A percentile compares a stretch with the other conserved stretches of the same genome.
phyloP scores from a whole-genome alignment of 352 stramenopile species.

The Pythium coloratum region DNA sequence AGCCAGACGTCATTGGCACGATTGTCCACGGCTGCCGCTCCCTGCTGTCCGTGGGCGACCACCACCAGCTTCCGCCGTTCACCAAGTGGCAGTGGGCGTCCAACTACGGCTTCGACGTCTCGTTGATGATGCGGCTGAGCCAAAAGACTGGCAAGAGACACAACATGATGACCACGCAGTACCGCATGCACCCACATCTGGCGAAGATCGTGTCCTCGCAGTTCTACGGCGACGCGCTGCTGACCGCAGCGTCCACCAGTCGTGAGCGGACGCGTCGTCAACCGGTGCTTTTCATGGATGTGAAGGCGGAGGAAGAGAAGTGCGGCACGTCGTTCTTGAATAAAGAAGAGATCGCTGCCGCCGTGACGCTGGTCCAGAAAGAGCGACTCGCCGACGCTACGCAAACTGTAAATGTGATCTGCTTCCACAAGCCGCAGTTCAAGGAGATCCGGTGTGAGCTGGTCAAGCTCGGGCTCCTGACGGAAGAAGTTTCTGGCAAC shows the following conservation, averaged over 20 bases:
- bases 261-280: background rate
- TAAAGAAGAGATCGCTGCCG: background rate
- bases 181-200: constrained; percentile 2
- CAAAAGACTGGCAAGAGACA: background rate
- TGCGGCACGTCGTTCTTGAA: constrained; percentile 2
- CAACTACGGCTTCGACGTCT: background rate
- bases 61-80: constrained; percentile 1
- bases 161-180: constrained; percentile 7
- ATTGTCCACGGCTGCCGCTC: constrained; percentile 5
- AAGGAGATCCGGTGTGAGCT: background rate
- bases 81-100: constrained; percentile 2
- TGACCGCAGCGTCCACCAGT: background rate
- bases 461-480: background rate
- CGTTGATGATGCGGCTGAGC: background rate
- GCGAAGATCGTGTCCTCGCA: constrained; percentile 3
- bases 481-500: background rate
- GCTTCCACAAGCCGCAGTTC: constrained; percentile 13
- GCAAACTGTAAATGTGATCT: constrained; percentile 2
- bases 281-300: background rate
- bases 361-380: background rate
- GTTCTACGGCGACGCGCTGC: background rate
- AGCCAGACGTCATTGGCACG: constrained; percentile 3
- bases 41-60: constrained; percentile 2
- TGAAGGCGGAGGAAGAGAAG: background rate
- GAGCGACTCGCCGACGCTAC: background rate